These are phyloP conservation scores for Fusarium sp. DNA, from an alignment of 2,329 filamentous ascomycete genomes.

Conservation along the genomic window DNA sequence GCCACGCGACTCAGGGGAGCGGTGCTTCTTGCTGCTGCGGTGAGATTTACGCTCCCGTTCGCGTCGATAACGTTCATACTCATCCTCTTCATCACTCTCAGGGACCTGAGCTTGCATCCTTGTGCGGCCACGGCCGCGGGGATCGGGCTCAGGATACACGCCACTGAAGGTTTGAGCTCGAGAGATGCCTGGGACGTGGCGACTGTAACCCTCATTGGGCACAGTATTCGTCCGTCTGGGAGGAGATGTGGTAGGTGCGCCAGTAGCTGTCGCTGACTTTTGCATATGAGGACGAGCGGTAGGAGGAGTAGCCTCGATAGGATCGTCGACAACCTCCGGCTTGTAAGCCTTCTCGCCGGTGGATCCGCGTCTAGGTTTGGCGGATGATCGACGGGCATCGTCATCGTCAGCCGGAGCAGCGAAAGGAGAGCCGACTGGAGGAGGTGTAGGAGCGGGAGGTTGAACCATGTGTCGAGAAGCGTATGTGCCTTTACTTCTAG, in stretches of 20 bases:
- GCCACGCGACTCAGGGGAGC: slow-evolving; percentile 44
- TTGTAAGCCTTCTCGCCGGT: slow-evolving; percentile 45
- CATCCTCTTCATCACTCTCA: slow-evolving; percentile 48
- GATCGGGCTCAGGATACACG: slow-evolving; percentile 37
- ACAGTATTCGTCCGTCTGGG: slow-evolving; percentile 49
- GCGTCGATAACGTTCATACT: slow-evolving; percentile 43
- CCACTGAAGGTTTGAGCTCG: slow-evolving; percentile 48
- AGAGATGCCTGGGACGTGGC: slow-evolving; percentile 41
- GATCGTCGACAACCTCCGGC: slow-evolving; percentile 47
- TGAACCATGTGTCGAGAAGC: slow-evolving; percentile 34
- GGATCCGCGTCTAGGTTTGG: slow-evolving; percentile 47
- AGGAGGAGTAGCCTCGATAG: slow-evolving; percentile 44
- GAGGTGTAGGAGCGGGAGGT: slow-evolving; percentile 49
- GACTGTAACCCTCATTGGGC: slow-evolving; percentile 44
- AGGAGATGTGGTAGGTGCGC: slow-evolving; percentile 43
- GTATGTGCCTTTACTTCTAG: slow-evolving; percentile 42
- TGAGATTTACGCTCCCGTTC: slow-evolving; percentile 46
- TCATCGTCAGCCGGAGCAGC: slow-evolving; percentile 45
- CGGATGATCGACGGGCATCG: slow-evolving; percentile 46
- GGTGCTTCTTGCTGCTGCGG: slow-evolving; percentile 48
- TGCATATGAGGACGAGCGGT: slow-evolving; percentile 41
- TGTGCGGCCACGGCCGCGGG: slow-evolving; percentile 50
- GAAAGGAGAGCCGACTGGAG: slow-evolving; percentile 44
- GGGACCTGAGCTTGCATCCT: slow-evolving; percentile 48
- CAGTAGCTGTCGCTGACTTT: slow-evolving; percentile 39